Base-by-base conservation (phyloP, 2,329 filamentous ascomycete genomes). In the Arthroderma uncinatum region DNA sequence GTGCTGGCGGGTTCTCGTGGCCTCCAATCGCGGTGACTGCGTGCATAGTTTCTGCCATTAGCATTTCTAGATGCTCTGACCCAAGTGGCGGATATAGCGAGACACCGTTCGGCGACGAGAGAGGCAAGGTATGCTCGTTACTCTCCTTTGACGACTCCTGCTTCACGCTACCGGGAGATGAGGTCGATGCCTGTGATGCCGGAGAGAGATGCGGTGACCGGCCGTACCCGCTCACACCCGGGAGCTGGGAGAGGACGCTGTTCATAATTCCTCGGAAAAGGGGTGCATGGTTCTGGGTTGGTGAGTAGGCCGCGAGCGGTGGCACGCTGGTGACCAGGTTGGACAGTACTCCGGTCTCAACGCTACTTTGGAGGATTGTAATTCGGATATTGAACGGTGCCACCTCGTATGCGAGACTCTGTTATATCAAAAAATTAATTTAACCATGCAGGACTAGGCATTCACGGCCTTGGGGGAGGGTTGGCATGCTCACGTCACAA, bases 371-470 rank as follows among this genome's bases (percentile, higher is more conserved):
- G 47, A 98, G 86, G 63, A 97, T 91, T 40, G 90, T 96, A 71
- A 97, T 82, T 71, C 92, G 95, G 74, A 97, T 84, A 73, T 96
- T 96, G 76, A 97, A 97, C 0, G 93, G 93, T 0, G 92, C 87
- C 62, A 98, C 87, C 73, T 98, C 93, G 72, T 96, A 98, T 1
- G 92, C 91, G 23, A 98, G 79, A 59, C 89, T 83, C 77, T 79
- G 60, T 66, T 50, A 62, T 58, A 19, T 30, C 12, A 8, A 42
- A n/a, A 52, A 23, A 36, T 36, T 36, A 53, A 53, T 19, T 55
- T 37, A 52, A 12, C 4, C 37, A n/a, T 9, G 5, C 30, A 54
- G 37, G 4, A 53, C 19, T 23, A 21, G 28, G 33, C 33, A 12
- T 34, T 44, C n/a, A 6, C n/a, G 19, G 7, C 39, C 39, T 5